Evolutionary conservation across 176 grass and related monocot genomes (phyloP), one percentile per base, ranked within the genome.

Genomic region (Ampelocalamus luodianensis): DNA sequence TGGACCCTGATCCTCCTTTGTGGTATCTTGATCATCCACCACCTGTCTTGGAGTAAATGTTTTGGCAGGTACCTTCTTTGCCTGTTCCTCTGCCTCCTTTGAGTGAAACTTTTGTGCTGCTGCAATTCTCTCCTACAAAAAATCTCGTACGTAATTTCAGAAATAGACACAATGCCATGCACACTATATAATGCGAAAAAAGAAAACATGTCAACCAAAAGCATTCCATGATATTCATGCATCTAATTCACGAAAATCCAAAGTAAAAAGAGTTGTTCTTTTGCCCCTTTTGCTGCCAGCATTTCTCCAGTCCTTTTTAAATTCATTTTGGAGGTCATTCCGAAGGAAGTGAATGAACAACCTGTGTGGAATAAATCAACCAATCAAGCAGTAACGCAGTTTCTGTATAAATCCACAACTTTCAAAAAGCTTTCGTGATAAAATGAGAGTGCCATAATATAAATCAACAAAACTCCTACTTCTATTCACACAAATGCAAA

Each of bases 61-160:
- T 85, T 99, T 99, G 22, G 61, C 66, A 87, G 96, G 73, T 63
- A 92, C 88, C 90, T 99, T 99, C 85, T 91, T 99, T 5, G 86
- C 93, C 72, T 86, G 88, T 83, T 99, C 96, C 86, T 96, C 93
- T 58, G 96, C 96, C 86, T 99, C 96, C 75, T 96, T 96, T 2
- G 93, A 91, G 78, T 91, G 68, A 71, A 99, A 99, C 69, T 96
- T 83, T 42, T 92, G 58, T 5, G 88, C 93, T 79, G 96, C 91
- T 65, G 84, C 96, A 53, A 73, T 53, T 86, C 90, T 99, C 85
- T 99, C 96, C 96, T 99, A 89, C 68, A 89, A 34, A 88, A 5
- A 72, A 58, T 80, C 78, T 83, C 88, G 63, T n/a, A 78, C 73
- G 4, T 14, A 15, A 63, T 56, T 80, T 86, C 46, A 92, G 86